Percentiles rank a stretch among this genome's conserved stretches.
Conservation (phyloP, 2,329 filamentous ascomycete genomes). For the Fusarium piperis region DNA sequence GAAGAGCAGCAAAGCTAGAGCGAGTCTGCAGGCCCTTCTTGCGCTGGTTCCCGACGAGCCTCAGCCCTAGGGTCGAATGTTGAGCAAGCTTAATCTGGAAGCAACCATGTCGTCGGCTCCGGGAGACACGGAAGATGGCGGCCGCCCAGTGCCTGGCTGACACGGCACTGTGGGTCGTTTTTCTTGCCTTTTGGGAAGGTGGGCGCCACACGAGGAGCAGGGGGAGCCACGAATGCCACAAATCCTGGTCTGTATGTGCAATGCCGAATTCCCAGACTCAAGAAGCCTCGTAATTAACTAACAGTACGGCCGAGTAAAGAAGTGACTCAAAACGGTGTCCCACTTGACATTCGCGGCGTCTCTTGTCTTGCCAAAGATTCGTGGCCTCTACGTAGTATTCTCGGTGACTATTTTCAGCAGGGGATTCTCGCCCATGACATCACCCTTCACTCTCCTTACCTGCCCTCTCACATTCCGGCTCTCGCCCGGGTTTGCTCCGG, state of each 20-base stretch:
- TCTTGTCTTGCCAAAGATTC: neutral
- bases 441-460: neutral
- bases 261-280: neutral
- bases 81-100: conserved; percentile 6
- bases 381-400: neutral
- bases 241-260: neutral
- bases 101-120: conserved; percentile 18
- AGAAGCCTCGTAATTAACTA: neutral
- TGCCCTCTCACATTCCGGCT: conserved; percentile 22
- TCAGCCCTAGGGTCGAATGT: conserved; percentile 1
- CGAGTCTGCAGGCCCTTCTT: neutral
- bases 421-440: conserved; percentile 16
- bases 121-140: conserved; percentile 28
- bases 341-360: neutral
- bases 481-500: conserved; percentile 31
- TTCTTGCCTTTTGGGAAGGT: neutral
- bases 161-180: neutral
- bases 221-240: conserved; percentile 12
- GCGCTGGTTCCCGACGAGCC: neutral
- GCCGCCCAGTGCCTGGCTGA: neutral
- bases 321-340: neutral
- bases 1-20: neutral
- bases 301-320: neutral
- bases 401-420: neutral
- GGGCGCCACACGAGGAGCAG: conserved; percentile 7